Conservation (phyloP, 805 yeast genomes). For the Starmerella apis region DNA sequence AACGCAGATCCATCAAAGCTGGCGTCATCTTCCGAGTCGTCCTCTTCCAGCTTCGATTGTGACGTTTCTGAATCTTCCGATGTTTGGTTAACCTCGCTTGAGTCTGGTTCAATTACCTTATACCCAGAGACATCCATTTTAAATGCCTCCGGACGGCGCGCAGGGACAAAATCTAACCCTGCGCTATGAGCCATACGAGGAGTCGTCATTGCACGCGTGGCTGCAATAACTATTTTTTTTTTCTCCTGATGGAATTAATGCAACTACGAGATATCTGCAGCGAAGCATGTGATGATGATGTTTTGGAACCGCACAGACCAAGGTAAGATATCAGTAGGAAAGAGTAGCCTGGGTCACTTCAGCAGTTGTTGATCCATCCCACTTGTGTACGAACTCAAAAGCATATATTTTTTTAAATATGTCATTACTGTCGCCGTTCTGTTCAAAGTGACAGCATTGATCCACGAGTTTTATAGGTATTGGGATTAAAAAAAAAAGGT, state of each 20-base stretch:
- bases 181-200: constrained; percentile 15
- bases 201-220: constrained; percentile 3
- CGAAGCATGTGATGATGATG: constrained; percentile 1
- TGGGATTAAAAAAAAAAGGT: no score
- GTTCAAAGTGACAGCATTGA: no score
- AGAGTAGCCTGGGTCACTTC: no score
- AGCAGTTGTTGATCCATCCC: no score
- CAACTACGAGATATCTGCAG: constrained; percentile 4
- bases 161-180: constrained; percentile 43
- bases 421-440: no score
- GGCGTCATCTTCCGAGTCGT: constrained; percentile 2
- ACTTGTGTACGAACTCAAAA: no score
- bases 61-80: background rate
- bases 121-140: constrained; percentile 13
- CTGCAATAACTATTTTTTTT: constrained; percentile 1
- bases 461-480: no score
- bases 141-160: constrained; percentile 44
- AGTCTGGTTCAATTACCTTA: constrained; percentile 13
- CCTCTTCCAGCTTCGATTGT: background rate
- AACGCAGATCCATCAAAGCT: constrained; percentile 3
- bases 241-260: background rate
- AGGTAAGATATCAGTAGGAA: no score
- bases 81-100: background rate
- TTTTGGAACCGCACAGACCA: background rate
- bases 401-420: no score